phyloP scores from a whole-genome alignment of 352 stramenopile genomes.

The Phytophthora crassamura region DNA sequence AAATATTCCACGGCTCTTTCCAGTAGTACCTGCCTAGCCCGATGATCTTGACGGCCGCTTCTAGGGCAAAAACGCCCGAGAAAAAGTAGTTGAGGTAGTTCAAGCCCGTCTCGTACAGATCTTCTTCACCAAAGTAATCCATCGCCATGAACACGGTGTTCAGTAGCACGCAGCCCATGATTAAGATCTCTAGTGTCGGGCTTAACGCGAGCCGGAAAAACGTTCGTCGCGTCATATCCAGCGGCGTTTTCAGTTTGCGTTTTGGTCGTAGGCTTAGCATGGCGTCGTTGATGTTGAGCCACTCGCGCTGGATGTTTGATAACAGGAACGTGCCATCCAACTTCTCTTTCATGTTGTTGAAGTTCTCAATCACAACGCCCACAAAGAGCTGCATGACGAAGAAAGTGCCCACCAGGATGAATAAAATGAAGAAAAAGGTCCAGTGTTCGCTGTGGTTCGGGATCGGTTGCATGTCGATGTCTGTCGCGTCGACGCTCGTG shows the following conservation, averaged over 20 bases:
- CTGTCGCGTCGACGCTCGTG: conserved; percentile 83
- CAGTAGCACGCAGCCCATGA: conserved; percentile 88
- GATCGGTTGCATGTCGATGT: conserved; percentile 92
- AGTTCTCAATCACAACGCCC: conserved; percentile 95
- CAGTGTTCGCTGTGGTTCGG: conserved; percentile 73
- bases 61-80: conserved; percentile 80
- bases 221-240: conserved; percentile 43
- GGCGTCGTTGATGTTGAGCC: conserved; percentile 66
- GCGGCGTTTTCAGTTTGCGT: conserved; percentile 51
- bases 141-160: conserved; percentile 90
- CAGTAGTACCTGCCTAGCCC: conserved; percentile 85
- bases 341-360: conserved; percentile 83
- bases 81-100: conserved; percentile 85
- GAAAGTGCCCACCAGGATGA: conserved; percentile 91
- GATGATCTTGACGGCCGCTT: conserved; percentile 87
- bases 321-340: conserved; percentile 73
- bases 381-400: conserved; percentile 95
- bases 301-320: conserved; percentile 75
- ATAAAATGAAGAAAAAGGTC: conserved; percentile 90
- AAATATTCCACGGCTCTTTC: conserved; percentile 82
- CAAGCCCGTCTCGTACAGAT: conserved; percentile 64
- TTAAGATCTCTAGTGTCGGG: conserved; percentile 74
- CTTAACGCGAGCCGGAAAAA: conserved; percentile 52
- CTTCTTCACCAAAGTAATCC: conserved; percentile 85
- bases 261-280: conserved; percentile 59